These are phyloP conservation scores for Blepharisma japonicum DNA, from an alignment of 73 alveolate genomes.

Conservation along the genomic window DNA sequence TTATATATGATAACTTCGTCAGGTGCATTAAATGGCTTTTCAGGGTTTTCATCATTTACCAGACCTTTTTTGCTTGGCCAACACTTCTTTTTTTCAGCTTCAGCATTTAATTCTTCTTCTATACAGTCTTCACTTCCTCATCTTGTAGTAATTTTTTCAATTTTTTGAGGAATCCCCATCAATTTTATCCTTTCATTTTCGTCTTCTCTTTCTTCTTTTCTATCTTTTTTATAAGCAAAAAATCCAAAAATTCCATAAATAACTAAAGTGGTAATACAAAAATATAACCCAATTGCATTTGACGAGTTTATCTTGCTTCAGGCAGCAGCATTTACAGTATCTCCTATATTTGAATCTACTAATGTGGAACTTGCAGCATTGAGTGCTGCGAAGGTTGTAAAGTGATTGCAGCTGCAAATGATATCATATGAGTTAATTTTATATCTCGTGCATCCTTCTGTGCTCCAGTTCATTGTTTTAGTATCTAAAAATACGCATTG, in stretches of 20 bases:
- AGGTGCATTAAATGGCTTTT: too few relatives aligned
- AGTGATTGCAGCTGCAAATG: slow-evolving; percentile 8
- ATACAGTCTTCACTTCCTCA: too few relatives aligned
- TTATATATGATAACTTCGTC: too few relatives aligned
- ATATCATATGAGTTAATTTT: not conserved
- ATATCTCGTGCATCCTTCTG: not conserved
- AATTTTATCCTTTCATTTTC: too few relatives aligned
- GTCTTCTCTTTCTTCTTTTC: too few relatives aligned
- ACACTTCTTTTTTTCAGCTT: too few relatives aligned
- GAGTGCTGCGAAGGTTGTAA: not conserved
- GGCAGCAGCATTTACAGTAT: not conserved
- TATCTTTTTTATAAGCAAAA: not conserved
- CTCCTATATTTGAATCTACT: not conserved
- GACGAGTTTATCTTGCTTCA: not conserved
- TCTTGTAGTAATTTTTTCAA: too few relatives aligned
- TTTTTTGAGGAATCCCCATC: too few relatives aligned
- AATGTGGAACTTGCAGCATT: not conserved
- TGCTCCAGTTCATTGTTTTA: not conserved
- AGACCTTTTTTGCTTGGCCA: too few relatives aligned
- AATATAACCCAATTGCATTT: not conserved
- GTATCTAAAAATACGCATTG: not conserved
- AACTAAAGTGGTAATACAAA: not conserved
- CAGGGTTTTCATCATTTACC: too few relatives aligned
- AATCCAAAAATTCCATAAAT: not conserved
- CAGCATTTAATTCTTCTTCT: too few relatives aligned